Evolutionary conservation across 257 asterid genomes (phyloP).

Genomic region (Capsicum pubescens): DNA sequence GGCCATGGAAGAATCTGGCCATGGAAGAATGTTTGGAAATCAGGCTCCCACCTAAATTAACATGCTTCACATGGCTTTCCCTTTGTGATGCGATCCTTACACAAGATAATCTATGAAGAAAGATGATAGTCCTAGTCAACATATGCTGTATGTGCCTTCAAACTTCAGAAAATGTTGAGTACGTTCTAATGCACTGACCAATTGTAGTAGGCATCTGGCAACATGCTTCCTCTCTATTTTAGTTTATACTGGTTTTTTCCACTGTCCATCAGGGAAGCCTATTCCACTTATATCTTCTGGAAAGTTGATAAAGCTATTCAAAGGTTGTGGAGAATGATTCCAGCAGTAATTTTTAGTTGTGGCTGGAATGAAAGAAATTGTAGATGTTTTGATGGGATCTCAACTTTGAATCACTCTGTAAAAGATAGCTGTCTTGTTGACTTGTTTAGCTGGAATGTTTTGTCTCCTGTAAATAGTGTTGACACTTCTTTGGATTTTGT

Average conservation of each 20-base stretch:
- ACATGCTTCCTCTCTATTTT: too few species aligned
- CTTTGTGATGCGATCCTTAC: neutral
- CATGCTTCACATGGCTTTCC: neutral
- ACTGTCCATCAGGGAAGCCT: too few species aligned
- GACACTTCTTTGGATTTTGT: neutral
- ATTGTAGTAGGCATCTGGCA: too few species aligned
- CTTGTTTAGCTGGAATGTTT: neutral
- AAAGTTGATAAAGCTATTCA: too few species aligned
- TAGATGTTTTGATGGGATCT: too few species aligned
- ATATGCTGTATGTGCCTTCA: neutral
- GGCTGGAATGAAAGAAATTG: too few species aligned
- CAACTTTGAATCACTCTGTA: too few species aligned
- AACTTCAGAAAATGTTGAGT: neutral
- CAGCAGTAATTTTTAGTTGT: too few species aligned
- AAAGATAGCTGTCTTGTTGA: too few species aligned
- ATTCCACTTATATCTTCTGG: too few species aligned
- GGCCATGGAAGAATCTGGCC: neutral
- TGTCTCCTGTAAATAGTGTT: neutral
- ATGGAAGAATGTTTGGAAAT: neutral
- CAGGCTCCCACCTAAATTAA: neutral
- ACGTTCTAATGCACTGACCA: neutral
- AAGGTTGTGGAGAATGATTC: too few species aligned
- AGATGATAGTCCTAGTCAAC: neutral
- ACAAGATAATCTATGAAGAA: neutral
- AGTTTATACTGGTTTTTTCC: too few species aligned